phyloP scores from a whole-genome alignment of 2,329 filamentous ascomycete genomes.

The Metarhizium robertsii region DNA sequence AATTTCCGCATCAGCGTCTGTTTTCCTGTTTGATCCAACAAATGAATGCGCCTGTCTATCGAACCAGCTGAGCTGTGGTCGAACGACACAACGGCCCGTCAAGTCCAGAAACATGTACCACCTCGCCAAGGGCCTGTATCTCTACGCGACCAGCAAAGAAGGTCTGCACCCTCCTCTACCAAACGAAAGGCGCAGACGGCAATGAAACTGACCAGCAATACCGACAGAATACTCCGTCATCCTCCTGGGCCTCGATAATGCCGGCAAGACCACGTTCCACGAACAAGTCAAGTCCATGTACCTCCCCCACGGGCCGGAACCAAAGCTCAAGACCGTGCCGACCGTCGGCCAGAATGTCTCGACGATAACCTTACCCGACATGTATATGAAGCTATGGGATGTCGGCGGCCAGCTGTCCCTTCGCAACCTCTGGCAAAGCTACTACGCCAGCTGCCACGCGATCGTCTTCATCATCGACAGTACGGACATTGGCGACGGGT shows the following conservation, averaged over 20 bases:
- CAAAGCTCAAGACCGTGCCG: conserved; percentile 77
- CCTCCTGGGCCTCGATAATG: conserved; percentile 93
- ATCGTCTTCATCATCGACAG: conserved; percentile 98
- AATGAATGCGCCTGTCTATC: neutral
- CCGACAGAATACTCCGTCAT: conserved; percentile 85
- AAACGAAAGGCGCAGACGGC: neutral
- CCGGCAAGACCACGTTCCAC: conserved; percentile 96
- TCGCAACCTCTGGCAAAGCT: conserved; percentile 88
- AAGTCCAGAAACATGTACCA: conserved; percentile 64
- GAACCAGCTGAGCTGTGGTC: neutral
- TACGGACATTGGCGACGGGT: conserved; percentile 81
- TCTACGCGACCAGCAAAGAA: conserved; percentile 95
- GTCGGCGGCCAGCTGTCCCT: conserved; percentile 88
- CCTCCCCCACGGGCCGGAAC: conserved; percentile 51
- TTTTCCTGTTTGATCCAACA: neutral
- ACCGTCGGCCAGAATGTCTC: conserved; percentile 97
- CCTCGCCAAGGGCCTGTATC: conserved; percentile 87
- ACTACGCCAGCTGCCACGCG: conserved; percentile 88
- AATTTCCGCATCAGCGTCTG: no score
- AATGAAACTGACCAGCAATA: neutral
- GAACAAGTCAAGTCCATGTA: conserved; percentile 91
- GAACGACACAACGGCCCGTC: conserved; percentile 1
- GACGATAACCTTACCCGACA: conserved; percentile 80
- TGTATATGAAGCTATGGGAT: conserved; percentile 98
- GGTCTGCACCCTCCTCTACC: conserved; percentile 37